A percentile compares a stretch with the other conserved stretches of the same genome.
Evolutionary conservation across 2,329 filamentous ascomycete genomes (phyloP).

Genomic region (Colletotrichum phormii): DNA sequence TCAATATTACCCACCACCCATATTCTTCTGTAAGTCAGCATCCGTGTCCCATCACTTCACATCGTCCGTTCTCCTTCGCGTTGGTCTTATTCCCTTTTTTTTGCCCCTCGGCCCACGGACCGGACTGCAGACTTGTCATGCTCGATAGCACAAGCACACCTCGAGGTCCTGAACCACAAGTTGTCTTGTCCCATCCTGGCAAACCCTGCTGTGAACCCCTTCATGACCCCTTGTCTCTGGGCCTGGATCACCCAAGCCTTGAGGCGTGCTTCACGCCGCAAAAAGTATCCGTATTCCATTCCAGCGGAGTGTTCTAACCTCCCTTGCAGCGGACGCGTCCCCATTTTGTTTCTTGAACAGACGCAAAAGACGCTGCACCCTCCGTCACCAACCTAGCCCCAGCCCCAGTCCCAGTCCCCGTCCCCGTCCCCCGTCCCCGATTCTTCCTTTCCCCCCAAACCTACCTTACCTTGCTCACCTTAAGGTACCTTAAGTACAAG

Average conservation of each 20-base stretch:
- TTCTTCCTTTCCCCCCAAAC: constrained; percentile 1
- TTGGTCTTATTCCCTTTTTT: neutral
- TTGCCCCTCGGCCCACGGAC: constrained; percentile 12
- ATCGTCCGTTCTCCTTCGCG: constrained; percentile 1
- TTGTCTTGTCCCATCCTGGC: constrained; percentile 26
- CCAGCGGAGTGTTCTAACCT: neutral
- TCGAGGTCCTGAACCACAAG: constrained; percentile 17
- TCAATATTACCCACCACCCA: constrained; percentile 17
- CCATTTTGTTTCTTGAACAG: neutral
- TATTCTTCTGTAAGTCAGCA: constrained; percentile 20
- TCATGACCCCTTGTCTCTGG: constrained; percentile 8
- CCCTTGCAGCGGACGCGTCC: constrained; percentile 8
- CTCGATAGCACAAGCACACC: constrained; percentile 15
- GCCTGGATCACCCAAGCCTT: neutral
- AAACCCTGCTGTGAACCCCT: constrained; percentile 14
- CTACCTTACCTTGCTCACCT: too few relatives aligned
- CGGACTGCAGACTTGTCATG: constrained; percentile 13
- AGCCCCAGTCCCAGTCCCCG: constrained; percentile 11
- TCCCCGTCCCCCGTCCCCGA: neutral
- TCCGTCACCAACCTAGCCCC: constrained; percentile 4
- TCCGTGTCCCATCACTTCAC: constrained; percentile 2
- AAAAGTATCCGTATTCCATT: neutral
- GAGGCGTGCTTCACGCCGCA: neutral
- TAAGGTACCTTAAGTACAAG: neutral
- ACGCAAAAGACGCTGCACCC: neutral